phyloP scores from a whole-genome alignment of 805 yeast genomes.

The Metschnikowia henanensis region DNA sequence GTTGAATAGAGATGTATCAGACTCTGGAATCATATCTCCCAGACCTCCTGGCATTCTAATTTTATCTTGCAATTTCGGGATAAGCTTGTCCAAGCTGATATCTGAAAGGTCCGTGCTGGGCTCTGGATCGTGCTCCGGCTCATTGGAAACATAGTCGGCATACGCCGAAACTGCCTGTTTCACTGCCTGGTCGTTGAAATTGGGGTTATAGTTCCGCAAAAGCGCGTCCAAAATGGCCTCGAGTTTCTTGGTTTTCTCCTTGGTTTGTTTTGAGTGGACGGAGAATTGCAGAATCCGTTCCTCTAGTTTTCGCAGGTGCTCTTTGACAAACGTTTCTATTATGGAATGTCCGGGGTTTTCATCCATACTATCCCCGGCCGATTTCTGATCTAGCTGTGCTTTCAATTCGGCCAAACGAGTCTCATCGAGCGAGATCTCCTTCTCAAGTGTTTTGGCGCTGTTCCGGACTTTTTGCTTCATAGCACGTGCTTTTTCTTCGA shows the following conservation, averaged over 20 bases:
- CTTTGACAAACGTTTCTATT: conserved; percentile 1
- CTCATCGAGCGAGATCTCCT: conserved; percentile 5
- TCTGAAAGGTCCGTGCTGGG: conserved; percentile 2
- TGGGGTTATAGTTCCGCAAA: conserved; percentile 66
- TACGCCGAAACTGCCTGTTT: conserved; percentile 63
- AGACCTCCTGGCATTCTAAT: no score
- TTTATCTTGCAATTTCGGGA: no score
- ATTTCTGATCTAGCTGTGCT: conserved; percentile 1
- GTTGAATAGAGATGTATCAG: no score
- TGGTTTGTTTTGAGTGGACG: conserved; percentile 2
- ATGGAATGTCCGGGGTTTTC: neutral
- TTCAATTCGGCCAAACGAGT: neutral
- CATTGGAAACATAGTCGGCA: conserved; percentile 48
- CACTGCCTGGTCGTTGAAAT: conserved; percentile 86
- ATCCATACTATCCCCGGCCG: neutral
- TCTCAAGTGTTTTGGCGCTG: neutral
- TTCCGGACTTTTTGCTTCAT: conserved; percentile 11
- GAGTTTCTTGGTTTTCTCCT: conserved; percentile 28
- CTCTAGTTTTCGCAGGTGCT: conserved; percentile 7
- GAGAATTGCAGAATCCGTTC: neutral
- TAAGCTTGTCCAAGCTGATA: neutral
- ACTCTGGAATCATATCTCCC: no score
- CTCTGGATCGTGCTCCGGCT: conserved; percentile 17
- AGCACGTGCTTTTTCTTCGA: conserved; percentile 21
- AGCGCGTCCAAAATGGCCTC: conserved; percentile 51